Evolutionary conservation across 345 rosid species (phyloP), one percentile per base, ranked within the genome.

Genomic region (Stellera chamaejasme): DNA sequence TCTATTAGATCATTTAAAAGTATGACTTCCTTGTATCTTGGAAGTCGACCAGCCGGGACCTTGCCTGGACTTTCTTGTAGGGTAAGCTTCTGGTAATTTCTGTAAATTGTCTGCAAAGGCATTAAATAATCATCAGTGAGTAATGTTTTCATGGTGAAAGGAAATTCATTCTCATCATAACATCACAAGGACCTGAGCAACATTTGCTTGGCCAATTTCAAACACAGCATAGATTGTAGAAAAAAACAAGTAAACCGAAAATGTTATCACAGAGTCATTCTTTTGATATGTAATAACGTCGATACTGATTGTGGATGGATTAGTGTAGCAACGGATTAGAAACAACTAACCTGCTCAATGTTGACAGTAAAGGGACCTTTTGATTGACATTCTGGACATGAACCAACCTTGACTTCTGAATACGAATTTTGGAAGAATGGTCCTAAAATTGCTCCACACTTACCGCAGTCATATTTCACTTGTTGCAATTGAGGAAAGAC

Each of bases 31-130:
- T 93, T 93, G 85, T 83, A 83, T 85, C 99, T 83, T 49, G 99
- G 97, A 68, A 93, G 97, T 65, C 97, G 79, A 48, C 99, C 99
- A 26, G 99, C 99, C 61, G 97, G 99, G 47, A 93, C 97, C 58
- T 85, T 93, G 72, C 97, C 97, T 50, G 99, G 99, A 71, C 97
- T 89, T 79, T 93, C 99, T 74, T 89, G 97, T 53, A 93, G 89
- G 27, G 95, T 87, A 50, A 93, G 91, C 70, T 93, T 93, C 80
- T 93, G 99, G 70, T 89, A 93, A 63, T 93, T 93, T 66, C 97
- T 79, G 73, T 93, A 93, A 67, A 93, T 75, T 14, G 99, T 93
- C 99, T 93, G 84, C 63, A 78, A 51, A 54, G 45, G 45, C 27
- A 43, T 50, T 32, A 44, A 55, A 59, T 10, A 4, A 62, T 32